Conservation (phyloP, 2,329 filamentous ascomycete genomes). For the Acarospora socialis region DNA sequence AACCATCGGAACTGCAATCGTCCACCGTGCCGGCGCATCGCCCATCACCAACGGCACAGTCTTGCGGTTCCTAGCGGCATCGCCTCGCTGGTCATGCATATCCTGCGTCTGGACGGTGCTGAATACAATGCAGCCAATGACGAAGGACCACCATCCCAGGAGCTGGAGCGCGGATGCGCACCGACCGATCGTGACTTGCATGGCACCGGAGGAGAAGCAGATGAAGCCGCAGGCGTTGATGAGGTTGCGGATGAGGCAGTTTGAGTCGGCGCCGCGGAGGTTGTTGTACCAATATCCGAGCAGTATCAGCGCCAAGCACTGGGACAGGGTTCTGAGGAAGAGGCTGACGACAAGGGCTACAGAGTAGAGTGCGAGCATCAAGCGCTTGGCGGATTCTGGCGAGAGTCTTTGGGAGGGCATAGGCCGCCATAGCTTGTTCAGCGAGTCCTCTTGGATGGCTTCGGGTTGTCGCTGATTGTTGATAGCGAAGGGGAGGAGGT, state of each 20-base stretch:
- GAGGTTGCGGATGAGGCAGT: constrained; percentile 18
- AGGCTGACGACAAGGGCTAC: constrained; percentile 9
- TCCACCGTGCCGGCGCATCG: constrained; percentile 9
- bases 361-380: constrained; percentile 11
- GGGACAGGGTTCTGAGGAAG: constrained; percentile 12
- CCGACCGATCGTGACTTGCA: constrained; percentile 20
- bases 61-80: constrained; percentile 10
- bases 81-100: constrained; percentile 17
- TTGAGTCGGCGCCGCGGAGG: constrained; percentile 17
- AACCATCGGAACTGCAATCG: constrained; percentile 9
- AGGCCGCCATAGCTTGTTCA: constrained; percentile 29
- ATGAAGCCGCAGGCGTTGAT: constrained; percentile 20
- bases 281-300: constrained; percentile 14
- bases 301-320: constrained; percentile 12
- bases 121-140: constrained; percentile 8
- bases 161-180: no score
- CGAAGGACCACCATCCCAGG: constrained; percentile 6
- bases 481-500: constrained; percentile 19
- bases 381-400: constrained; percentile 10
- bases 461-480: constrained; percentile 21
- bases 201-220: constrained; percentile 18
- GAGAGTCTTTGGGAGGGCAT: constrained; percentile 19
- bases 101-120: constrained; percentile 17
- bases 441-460: constrained; percentile 24
- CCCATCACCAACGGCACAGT: constrained; percentile 16